phyloP scores from a whole-genome alignment of 2,329 filamentous ascomycete genomes.

The Mycocentrospora acerina region DNA sequence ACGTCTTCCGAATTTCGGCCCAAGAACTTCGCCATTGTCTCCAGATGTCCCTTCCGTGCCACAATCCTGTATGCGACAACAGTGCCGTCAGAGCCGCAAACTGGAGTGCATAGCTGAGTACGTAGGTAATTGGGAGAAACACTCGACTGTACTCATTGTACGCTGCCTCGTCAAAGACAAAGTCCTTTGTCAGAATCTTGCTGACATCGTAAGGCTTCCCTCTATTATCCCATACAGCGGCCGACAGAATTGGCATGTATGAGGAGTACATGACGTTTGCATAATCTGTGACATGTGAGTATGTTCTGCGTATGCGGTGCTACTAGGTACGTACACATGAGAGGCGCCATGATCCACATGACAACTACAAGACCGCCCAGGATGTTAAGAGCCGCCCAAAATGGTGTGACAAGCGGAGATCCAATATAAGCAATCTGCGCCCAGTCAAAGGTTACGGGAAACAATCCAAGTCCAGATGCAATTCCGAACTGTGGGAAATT shows the following conservation, averaged over 20 bases:
- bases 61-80: constrained; percentile 77
- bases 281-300: constrained; percentile 57
- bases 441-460: constrained; percentile 90
- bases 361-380: constrained; percentile 76
- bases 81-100: constrained; percentile 80
- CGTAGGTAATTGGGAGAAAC: constrained; percentile 84
- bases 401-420: constrained; percentile 78
- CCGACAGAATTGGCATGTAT: constrained; percentile 84
- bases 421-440: constrained; percentile 86
- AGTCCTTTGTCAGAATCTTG: constrained; percentile 75
- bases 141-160: constrained; percentile 82
- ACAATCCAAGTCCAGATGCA: constrained; percentile 78
- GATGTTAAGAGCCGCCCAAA: constrained; percentile 85
- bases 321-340: constrained; percentile 57
- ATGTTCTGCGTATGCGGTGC: background rate
- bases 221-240: constrained; percentile 82
- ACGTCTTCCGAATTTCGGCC: constrained; percentile 56
- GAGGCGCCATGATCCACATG: constrained; percentile 81
- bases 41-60: constrained; percentile 83
- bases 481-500: constrained; percentile 64
- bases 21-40: constrained; percentile 72
- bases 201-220: constrained; percentile 79
- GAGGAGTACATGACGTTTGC: constrained; percentile 76
- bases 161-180: constrained; percentile 73
- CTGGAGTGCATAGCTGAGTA: constrained; percentile 81